Evolutionary conservation across 305 asterid genomes (phyloP).

Genomic region (Rubia balearica): DNA sequence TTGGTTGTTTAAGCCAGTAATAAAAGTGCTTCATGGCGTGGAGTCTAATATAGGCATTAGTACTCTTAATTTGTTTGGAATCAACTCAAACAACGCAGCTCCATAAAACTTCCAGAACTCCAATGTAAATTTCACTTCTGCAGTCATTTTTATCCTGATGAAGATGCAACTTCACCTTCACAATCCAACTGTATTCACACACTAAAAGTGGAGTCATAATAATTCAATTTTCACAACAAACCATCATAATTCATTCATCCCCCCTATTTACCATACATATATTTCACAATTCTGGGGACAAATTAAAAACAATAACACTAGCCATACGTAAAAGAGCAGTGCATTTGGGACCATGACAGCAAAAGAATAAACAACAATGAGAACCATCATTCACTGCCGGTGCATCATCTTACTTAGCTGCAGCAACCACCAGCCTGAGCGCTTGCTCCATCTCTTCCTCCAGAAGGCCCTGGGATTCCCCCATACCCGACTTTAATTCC

Average conservation of each 20-base stretch:
- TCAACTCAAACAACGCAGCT: not conserved
- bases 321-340: not conserved
- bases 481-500: slow-evolving; percentile 77
- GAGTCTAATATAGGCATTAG: not conserved
- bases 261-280: not conserved
- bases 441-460: slow-evolving; percentile 53
- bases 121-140: too few species aligned
- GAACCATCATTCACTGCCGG: not conserved
- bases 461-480: slow-evolving; percentile 51
- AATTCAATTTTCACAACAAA: not conserved
- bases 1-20: not conserved
- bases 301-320: not conserved
- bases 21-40: too few species aligned
- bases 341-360: not conserved
- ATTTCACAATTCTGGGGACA: not conserved
- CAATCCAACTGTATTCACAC: not conserved
- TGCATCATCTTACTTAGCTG: slow-evolving; percentile 25
- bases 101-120: not conserved
- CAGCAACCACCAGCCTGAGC: slow-evolving; percentile 70
- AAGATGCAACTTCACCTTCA: not conserved
- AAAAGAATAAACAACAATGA: slow-evolving; percentile 1
- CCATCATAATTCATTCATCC: not conserved
- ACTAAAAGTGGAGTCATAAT: not conserved
- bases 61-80: not conserved
- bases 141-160: too few species aligned